Conservation (phyloP, 441 rosid species). For the Isatis lusitanica region DNA sequence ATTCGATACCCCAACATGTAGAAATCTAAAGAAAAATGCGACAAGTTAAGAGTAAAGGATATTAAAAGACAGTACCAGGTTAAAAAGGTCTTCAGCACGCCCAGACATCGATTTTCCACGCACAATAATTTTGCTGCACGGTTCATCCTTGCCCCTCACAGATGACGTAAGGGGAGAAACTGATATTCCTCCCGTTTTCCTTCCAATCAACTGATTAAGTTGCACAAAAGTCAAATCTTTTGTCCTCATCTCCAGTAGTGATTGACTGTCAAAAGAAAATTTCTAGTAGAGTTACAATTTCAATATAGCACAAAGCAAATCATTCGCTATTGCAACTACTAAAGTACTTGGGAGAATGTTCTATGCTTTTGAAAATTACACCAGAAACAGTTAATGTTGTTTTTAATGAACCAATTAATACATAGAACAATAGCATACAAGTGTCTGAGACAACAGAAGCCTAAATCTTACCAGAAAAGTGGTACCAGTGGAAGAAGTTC, state of each 20-base stretch:
- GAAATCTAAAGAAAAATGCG: background rate
- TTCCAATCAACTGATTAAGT: constrained; percentile 96
- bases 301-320: background rate
- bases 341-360: background rate
- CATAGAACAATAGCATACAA: background rate
- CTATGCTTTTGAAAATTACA: background rate
- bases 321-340: constrained; percentile 7
- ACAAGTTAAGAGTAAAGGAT: background rate
- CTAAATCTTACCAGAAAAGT: constrained; percentile 72
- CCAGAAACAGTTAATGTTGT: background rate
- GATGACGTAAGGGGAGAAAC: constrained; percentile 92
- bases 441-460: background rate
- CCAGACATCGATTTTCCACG: constrained; percentile 98
- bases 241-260: constrained; percentile 97
- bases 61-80: constrained; percentile 55
- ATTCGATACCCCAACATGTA: background rate
- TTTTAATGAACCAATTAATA: background rate
- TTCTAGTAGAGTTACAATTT: background rate
- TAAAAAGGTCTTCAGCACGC: constrained; percentile 78
- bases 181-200: constrained; percentile 98
- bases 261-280: constrained; percentile 49
- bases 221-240: constrained; percentile 89
- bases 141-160: constrained; percentile 68
- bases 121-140: constrained; percentile 77
- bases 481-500: constrained; percentile 90